Evolutionary conservation across 2,329 filamentous ascomycete species (phyloP).

Genomic region (Madurella fahalii): DNA sequence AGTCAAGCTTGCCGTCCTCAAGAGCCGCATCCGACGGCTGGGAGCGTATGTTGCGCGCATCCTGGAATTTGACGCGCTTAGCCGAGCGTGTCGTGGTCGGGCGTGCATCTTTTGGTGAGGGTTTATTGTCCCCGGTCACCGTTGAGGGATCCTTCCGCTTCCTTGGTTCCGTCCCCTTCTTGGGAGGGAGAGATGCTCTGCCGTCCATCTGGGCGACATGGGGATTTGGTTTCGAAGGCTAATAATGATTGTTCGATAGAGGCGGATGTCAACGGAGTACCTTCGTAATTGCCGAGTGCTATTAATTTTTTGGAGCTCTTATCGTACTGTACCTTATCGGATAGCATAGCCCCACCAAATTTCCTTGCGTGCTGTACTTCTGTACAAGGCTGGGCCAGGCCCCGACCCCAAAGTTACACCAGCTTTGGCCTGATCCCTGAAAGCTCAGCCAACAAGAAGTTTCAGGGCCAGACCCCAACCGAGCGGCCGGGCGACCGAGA

Average conservation of each 20-base stretch:
- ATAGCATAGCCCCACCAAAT: background rate
- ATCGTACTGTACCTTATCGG: conserved; percentile 20
- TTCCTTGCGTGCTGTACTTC: background rate
- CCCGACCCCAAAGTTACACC: no score
- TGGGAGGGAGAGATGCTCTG: conserved; percentile 11
- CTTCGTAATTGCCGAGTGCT: no score
- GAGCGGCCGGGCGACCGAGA: no score
- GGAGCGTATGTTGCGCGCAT: conserved; percentile 47
- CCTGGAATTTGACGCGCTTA: conserved; percentile 45
- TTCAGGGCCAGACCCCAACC: no score
- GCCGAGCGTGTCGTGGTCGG: conserved; percentile 23
- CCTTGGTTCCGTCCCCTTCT: conserved; percentile 13
- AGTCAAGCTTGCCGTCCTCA: conserved; percentile 74
- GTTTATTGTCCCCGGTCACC: conserved; percentile 8
- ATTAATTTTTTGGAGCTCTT: conserved; percentile 19
- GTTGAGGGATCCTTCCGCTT: conserved; percentile 27
- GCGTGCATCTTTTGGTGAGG: conserved; percentile 13
- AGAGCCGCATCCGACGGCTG: conserved; percentile 50
- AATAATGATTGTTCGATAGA: background rate
- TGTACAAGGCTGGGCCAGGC: background rate
- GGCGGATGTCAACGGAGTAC: background rate
- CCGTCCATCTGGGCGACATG: conserved; percentile 22
- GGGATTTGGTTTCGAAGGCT: background rate
- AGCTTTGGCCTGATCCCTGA: no score
- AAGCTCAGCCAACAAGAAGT: no score